Percentiles rank a stretch among this genome's conserved stretches.
phyloP scores from a whole-genome alignment of 257 asterid genomes.

The Sherardia arvensis region DNA sequence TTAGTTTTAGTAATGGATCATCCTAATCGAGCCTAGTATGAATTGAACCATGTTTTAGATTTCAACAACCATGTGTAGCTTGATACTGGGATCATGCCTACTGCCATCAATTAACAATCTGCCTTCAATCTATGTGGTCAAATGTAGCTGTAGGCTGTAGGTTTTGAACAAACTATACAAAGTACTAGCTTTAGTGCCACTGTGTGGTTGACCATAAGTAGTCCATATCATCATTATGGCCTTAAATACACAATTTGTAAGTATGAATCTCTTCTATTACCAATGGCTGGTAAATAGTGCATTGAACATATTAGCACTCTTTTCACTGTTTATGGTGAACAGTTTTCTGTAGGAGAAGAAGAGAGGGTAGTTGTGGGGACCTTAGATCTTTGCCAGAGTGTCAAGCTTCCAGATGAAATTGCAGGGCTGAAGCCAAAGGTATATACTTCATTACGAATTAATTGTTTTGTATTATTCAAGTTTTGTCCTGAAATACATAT shows the following conservation, averaged over 20 bases:
- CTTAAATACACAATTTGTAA: not conserved
- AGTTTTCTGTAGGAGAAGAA: conserved; percentile 54
- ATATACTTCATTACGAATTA: not conserved
- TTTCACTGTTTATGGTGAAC: conserved; percentile 1
- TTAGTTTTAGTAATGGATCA: not conserved
- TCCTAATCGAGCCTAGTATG: too few relatives aligned
- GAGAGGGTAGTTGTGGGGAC: conserved; percentile 81
- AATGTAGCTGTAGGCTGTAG: not conserved
- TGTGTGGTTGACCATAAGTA: not conserved
- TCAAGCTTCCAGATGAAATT: conserved; percentile 80
- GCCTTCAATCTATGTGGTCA: not conserved
- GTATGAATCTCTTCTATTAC: not conserved
- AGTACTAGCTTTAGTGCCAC: not conserved
- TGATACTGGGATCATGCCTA: not conserved
- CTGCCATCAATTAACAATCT: not conserved
- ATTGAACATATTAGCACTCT: too few relatives aligned
- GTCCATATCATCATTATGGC: not conserved
- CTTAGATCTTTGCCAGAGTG: conserved; percentile 78
- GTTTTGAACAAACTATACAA: not conserved
- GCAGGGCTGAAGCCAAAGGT: conserved; percentile 77
- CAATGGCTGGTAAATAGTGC: too few relatives aligned
- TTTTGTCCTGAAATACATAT: not conserved
- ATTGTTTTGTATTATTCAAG: not conserved
- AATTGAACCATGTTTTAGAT: not conserved
- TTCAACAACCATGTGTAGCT: not conserved